Evolutionary conservation across 768 basidiomycete genomes (phyloP), one percentile per base, ranked within the genome.

Genomic region (Rhodotorula taiwanensis): DNA sequence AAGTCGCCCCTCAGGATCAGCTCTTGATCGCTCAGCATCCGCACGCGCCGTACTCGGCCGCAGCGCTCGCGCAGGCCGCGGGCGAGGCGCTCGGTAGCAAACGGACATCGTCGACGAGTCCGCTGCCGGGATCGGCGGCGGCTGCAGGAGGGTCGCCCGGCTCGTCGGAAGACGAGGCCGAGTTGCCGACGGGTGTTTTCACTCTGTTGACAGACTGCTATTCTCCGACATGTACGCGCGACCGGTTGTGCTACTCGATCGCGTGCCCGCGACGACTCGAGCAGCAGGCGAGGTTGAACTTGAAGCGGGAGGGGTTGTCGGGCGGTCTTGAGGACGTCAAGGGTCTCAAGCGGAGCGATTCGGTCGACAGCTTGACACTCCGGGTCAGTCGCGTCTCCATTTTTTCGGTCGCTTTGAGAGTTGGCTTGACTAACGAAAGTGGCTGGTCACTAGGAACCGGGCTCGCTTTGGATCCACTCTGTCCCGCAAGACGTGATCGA

Each of bases 131-230:
- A 20, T 15, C 48, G 23, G 27, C 9, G 25, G 48, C 42, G 15
- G 62, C 69, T 7, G 27, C 64, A 16, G 61, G 49, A n/a, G 39
- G 50, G 13, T 6, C 51, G 16, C 18, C 45, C 45, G 54, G 30
- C 41, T 5, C 52, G 42, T 63, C 66, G 5, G 67, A 66, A 15
- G 74, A 73, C 6, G 75, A 72, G 8, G 72, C 71, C 28, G 74
- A 77, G 25, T 76, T 97, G 58, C 95, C 95, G 4, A 83, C 87
- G 0, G 95, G 95, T 28, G 92, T 98, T 21, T 98, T 98, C 76
- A 98, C 93, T 3, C 81, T 98, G 49, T 80, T 99, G 65, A 93
- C 92, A 0, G 93, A 95, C 74, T 99, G 95, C 75, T 98, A 98
- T 78, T 95, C 92, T 16, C 91, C 95, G 23, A 99, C 95, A 34